Percentiles rank a stretch among this genome's conserved stretches.
Conservation (phyloP, 208 protist genomes). For the Phytomonas sp. region DNA sequence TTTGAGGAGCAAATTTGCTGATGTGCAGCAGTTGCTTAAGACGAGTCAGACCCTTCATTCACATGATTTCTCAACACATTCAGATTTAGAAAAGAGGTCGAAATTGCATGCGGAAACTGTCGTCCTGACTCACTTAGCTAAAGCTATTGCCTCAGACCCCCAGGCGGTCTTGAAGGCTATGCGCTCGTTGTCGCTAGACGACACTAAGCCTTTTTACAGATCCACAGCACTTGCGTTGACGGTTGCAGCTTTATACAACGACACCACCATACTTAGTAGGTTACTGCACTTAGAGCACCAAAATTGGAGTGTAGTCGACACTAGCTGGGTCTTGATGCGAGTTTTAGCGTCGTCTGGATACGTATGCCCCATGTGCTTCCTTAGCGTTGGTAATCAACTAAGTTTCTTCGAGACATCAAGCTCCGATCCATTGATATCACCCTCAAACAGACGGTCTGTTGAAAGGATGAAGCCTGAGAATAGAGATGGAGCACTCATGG, state of each 20-base stretch:
- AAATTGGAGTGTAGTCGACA: background rate
- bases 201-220: background rate
- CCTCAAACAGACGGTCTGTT: background rate
- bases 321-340: background rate
- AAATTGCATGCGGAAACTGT: background rate
- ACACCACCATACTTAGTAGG: background rate
- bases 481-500: background rate
- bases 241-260: background rate
- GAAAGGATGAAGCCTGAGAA: background rate
- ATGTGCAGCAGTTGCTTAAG: background rate
- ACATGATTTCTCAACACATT: background rate
- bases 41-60: background rate
- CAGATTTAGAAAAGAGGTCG: background rate
- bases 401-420: background rate
- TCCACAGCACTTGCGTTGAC: background rate
- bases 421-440: background rate
- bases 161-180: background rate
- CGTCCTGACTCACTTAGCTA: background rate
- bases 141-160: background rate
- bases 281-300: background rate
- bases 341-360: background rate
- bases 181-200: background rate
- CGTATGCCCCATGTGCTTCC: background rate
- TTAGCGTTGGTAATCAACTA: background rate
- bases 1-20: background rate